Evolutionary conservation across 345 rosid species (phyloP).

Genomic region (Eucalyptus erythrocorys): DNA sequence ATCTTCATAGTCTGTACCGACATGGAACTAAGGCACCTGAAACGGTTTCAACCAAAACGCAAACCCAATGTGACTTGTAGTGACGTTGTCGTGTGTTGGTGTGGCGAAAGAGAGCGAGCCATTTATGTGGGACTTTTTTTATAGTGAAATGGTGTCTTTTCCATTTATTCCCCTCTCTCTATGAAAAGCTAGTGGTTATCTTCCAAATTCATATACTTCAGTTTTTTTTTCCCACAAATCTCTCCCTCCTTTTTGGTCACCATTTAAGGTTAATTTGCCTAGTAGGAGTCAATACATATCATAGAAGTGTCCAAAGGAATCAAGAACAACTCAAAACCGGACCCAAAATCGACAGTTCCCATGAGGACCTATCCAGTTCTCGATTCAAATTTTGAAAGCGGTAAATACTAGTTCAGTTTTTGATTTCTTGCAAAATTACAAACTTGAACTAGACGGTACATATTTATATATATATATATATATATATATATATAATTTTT

Average conservation of each 20-base stretch:
- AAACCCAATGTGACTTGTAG: not conserved
- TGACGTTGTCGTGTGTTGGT: not conserved
- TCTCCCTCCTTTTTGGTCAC: not conserved
- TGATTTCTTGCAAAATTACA: too few relatives aligned
- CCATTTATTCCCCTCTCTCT: not conserved
- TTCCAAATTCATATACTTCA: not conserved
- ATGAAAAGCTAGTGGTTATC: not conserved
- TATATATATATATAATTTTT: fast-evolving
- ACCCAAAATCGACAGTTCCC: too few relatives aligned
- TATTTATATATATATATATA: too few relatives aligned
- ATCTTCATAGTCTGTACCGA: too few relatives aligned
- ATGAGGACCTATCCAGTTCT: fast-evolving
- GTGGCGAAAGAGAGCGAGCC: not conserved
- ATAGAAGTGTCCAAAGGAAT: too few relatives aligned
- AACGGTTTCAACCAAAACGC: not conserved
- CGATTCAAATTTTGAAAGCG: too few relatives aligned
- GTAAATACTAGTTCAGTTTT: fast-evolving
- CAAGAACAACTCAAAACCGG: fast-evolving
- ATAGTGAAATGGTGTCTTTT: not conserved
- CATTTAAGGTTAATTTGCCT: not conserved
- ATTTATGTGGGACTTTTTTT: not conserved
- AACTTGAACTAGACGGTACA: fast-evolving
- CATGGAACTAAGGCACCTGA: not conserved
- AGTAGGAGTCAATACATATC: not conserved
- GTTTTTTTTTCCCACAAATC: not conserved